phyloP scores from a whole-genome alignment of 805 yeast genomes.

The Cyberlindnera petersonii region DNA sequence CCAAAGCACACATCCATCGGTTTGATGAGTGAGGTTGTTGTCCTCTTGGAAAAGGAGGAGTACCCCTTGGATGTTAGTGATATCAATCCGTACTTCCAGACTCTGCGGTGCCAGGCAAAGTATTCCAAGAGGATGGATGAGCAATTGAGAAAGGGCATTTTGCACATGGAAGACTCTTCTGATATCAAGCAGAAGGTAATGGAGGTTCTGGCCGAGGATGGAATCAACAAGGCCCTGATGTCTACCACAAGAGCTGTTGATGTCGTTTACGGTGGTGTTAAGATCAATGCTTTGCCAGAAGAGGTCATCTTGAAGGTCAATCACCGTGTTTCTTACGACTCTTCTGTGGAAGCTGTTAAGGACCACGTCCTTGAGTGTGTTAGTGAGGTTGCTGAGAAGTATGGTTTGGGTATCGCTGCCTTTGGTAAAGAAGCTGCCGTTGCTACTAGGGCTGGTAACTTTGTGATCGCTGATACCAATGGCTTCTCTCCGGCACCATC shows the following conservation, averaged over 20 bases:
- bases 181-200: constrained; percentile 35
- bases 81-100: constrained; percentile 56
- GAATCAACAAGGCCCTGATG: constrained; percentile 12
- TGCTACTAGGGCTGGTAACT: constrained; percentile 8
- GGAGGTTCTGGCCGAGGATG: constrained; percentile 16
- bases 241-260: constrained; percentile 25
- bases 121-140: constrained; percentile 30
- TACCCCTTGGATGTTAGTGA: constrained; percentile 27
- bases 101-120: constrained; percentile 57
- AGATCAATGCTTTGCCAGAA: constrained; percentile 77
- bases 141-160: constrained; percentile 29
- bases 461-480: constrained; percentile 5
- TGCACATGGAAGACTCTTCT: constrained; percentile 23
- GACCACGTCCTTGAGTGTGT: constrained; percentile 11
- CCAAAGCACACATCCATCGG: constrained; percentile 59
- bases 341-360: constrained; percentile 35
- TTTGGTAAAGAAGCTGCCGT: constrained; percentile 6
- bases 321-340: constrained; percentile 61
- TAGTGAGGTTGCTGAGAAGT: constrained; percentile 10
- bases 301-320: constrained; percentile 44
- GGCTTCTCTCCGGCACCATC: constrained; percentile 16
- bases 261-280: constrained; percentile 61
- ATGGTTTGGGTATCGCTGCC: constrained; percentile 12
- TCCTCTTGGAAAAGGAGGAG: constrained; percentile 45
- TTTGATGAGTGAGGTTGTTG: constrained; percentile 38